Evolutionary conservation across 352 stramenopile genomes (phyloP), one percentile per base, ranked within the genome.

Genomic region (Phytopythium vexans): DNA sequence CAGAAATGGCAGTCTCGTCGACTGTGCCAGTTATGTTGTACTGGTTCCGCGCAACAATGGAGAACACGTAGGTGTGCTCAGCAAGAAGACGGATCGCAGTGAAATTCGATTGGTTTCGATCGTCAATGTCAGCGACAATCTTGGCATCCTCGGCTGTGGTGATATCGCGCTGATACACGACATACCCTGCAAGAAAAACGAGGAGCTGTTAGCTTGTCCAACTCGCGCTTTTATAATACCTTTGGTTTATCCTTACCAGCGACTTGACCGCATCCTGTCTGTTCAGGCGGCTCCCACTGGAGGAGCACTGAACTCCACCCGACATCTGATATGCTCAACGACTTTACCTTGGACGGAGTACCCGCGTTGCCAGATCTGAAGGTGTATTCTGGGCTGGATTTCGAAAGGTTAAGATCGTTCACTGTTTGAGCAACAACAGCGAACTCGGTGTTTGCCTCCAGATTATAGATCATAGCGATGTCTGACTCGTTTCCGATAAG

Each of bases 31-130:
- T 49, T 16, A 76, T 49, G 8, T 66, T 67, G 53, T 76, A 85
- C 53, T 84, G 49, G 43, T 85, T 87, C 8, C 70, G 51, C 6
- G 64, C 68, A 36, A 76, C 48, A 10, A 83, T 37, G 1, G 50
- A 48, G 42, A 87, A 77, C 0, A 58, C 39, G 31, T 87, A 87
- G 4, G 50, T 15, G 6, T 53, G 62, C 0, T 42, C 48, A 1
- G 69, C 68, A 14, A 79, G 34, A 10, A 87, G 54, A 1, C 48
- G 39, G 33, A 14, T 32, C 27, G 64, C 62, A 10, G 45, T 15
- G 15, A 63, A 56, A 14, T 14, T 66, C 7, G 41, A 71, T 14
- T 49, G 51, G 4, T 2, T 43, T 6, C 68, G 42, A 11, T 52
- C 31, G 27, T 35, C 55, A 0, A 44, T 55, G 7, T 62, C 62